A percentile compares a stretch with the other conserved stretches of the same genome.
phyloP scores from a whole-genome alignment of 306 rosid species.

The Cyclanthera cordifolia region DNA sequence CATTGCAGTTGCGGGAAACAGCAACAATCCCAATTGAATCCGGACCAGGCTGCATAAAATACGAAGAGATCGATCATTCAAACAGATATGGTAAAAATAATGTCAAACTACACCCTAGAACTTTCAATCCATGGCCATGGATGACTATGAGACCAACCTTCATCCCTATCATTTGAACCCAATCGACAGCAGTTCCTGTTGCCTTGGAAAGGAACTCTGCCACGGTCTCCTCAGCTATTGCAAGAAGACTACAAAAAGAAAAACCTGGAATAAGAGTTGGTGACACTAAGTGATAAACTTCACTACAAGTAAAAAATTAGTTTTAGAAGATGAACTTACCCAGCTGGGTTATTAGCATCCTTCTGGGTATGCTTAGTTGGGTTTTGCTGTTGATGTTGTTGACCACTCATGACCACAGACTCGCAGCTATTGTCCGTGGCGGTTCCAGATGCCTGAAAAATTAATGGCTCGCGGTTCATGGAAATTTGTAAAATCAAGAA shows the following conservation, averaged over 20 bases:
- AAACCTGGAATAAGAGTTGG: not conserved
- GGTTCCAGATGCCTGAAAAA: conserved; percentile 54
- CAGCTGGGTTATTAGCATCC: conserved; percentile 99
- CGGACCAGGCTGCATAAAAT: conserved; percentile 88
- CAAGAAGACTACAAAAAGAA: conserved; percentile 52
- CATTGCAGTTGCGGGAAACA: conserved; percentile 87
- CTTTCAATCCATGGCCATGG: not conserved
- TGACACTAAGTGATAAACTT: not conserved
- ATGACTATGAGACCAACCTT: conserved; percentile 36
- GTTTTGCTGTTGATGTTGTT: conserved; percentile 84
- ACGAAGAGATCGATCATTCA: not conserved
- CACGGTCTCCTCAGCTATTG: conserved; percentile 98
- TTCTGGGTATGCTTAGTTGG: conserved; percentile 75
- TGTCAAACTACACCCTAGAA: not conserved
- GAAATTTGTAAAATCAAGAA: not conserved
- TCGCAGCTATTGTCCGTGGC: conserved; percentile 97
- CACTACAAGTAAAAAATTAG: not conserved
- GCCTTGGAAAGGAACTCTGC: conserved; percentile 99
- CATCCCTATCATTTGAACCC: conserved; percentile 99
- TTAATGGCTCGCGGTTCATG: not conserved
- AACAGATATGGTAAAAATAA: not conserved
- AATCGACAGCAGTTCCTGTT: conserved; percentile 99
- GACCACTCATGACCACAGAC: conserved; percentile 99
- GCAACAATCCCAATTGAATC: conserved; percentile 98
- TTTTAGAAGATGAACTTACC: conserved; percentile 41